Evolutionary conservation across 345 rosid species (phyloP).

Genomic region (Euphorbia lathyris): DNA sequence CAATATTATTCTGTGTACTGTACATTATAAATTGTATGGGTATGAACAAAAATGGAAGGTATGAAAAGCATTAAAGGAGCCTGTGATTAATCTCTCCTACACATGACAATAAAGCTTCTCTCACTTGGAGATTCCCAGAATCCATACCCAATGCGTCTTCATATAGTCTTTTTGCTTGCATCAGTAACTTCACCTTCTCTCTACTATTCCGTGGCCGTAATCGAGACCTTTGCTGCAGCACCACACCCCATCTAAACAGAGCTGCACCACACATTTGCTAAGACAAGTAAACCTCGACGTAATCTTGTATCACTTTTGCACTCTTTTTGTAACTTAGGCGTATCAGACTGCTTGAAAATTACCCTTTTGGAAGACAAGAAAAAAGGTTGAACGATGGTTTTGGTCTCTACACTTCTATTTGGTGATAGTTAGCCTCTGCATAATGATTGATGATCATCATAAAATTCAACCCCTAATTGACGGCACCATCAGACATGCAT

Average conservation of each 20-base stretch:
- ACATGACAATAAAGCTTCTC: conserved; percentile 55
- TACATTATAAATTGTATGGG: neutral
- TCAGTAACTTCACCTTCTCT: conserved; percentile 57
- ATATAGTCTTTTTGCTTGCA: conserved; percentile 57
- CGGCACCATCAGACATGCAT: too few species aligned
- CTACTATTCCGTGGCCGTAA: conserved; percentile 46
- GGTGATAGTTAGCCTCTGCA: too few species aligned
- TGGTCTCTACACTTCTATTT: too few species aligned
- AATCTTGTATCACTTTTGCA: too few species aligned
- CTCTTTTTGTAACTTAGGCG: neutral
- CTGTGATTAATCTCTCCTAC: conserved; percentile 45
- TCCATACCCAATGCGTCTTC: conserved; percentile 70
- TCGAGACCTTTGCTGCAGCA: conserved; percentile 66
- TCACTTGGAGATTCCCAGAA: conserved; percentile 42
- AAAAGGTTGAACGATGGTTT: too few species aligned
- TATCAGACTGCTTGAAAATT: neutral
- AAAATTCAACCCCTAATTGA: too few species aligned
- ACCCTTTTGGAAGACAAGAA: too few species aligned
- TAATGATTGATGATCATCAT: too few species aligned
- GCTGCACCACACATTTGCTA: conserved; percentile 38
- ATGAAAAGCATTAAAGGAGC: conserved; percentile 12
- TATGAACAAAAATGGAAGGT: neutral
- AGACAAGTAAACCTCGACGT: too few species aligned
- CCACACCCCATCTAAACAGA: conserved; percentile 62
- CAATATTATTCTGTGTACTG: neutral